phyloP scores from a whole-genome alignment of 1,139 yeast species.

The Yarrowia galli region DNA sequence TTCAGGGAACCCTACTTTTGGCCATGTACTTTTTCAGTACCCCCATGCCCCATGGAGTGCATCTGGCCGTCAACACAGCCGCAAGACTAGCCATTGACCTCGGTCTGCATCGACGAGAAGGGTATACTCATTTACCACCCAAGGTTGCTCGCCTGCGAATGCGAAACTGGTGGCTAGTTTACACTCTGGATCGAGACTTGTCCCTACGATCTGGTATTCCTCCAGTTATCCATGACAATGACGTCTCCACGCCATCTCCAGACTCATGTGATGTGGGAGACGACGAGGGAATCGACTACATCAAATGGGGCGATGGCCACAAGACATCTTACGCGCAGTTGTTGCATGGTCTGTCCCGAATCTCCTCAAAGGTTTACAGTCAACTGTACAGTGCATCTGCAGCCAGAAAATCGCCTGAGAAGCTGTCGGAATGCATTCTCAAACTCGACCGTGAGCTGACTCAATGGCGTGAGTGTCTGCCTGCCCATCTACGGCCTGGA shows the following conservation, averaged over 20 bases:
- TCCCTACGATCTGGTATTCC: constrained; percentile 68
- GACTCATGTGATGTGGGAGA: constrained; percentile 38
- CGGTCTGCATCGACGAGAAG: constrained; percentile 69
- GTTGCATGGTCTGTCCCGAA: constrained; percentile 42
- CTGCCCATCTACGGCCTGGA: constrained; percentile 47
- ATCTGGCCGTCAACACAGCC: constrained; percentile 59
- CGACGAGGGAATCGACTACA: constrained; percentile 37
- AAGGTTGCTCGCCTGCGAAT: constrained; percentile 55
- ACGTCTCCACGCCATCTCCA: constrained; percentile 47
- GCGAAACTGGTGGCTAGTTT: constrained; percentile 64
- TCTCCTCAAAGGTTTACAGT: constrained; percentile 47
- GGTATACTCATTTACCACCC: constrained; percentile 53
- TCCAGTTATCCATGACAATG: constrained; percentile 61
- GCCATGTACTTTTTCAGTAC: constrained; percentile 43
- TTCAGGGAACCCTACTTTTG: constrained; percentile 44
- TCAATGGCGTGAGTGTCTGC: constrained; percentile 48
- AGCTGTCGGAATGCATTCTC: constrained; percentile 46
- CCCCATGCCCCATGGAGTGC: constrained; percentile 55
- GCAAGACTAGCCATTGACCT: constrained; percentile 67
- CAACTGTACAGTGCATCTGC: constrained; percentile 50
- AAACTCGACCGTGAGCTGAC: constrained; percentile 49
- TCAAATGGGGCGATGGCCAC: constrained; percentile 31
- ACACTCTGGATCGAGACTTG: constrained; percentile 60
- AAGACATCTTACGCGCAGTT: constrained; percentile 39
- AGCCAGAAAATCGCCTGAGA: constrained; percentile 46